Evolutionary conservation across 78 protist genomes (phyloP), one percentile per base, ranked within the genome.

Genomic region (Trichosphaerium sp.): DNA sequence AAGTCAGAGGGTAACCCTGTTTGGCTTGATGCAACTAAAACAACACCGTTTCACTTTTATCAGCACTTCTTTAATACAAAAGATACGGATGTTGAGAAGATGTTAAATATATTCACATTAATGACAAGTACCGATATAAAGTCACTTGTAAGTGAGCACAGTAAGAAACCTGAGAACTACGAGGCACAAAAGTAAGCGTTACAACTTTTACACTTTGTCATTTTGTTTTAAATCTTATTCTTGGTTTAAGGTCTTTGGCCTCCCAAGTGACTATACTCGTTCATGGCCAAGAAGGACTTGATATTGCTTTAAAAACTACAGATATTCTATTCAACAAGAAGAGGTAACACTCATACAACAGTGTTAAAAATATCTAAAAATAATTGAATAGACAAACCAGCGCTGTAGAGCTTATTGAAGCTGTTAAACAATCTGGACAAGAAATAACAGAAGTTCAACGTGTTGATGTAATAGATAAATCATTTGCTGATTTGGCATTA

Each of bases 1-100:
- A 87, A 87, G 60, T 43, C 69, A 35, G 74, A 67, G 23, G 92
- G 92, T 14, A 77, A 87, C 11, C 82, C 92, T 5, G 66, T 82
- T 12, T 87, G 92, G 92, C n/a, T 87, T 12, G 65, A 81, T 55
- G 39, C 71, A 3, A 70, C 48, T 12, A 61, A 59, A 42, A 86
- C 92, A 1, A 31, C 71, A 1, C 75, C 85, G 18, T 86, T 54
- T 66, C 56, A 77, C 18, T 60, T 80, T 39, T 86, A 69, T 26
- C 92, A 86, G 71, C 76, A 60, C 63, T 75, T 71, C 65, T 59
- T 82, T 18, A 66, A 59, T 40, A 38, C 71, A 32, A 21, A 68
- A 2, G 88, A 82, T 55, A 42, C 57, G 29, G 70, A 81, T 31
- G 78, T 60, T 26, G 81, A 43, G 12, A 47, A 41, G 26, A 2